A percentile compares a stretch with the other conserved stretches of the same genome.
Conservation (phyloP, 1,284 basidiomycete genomes). For the Apiotrichum gracile region DNA sequence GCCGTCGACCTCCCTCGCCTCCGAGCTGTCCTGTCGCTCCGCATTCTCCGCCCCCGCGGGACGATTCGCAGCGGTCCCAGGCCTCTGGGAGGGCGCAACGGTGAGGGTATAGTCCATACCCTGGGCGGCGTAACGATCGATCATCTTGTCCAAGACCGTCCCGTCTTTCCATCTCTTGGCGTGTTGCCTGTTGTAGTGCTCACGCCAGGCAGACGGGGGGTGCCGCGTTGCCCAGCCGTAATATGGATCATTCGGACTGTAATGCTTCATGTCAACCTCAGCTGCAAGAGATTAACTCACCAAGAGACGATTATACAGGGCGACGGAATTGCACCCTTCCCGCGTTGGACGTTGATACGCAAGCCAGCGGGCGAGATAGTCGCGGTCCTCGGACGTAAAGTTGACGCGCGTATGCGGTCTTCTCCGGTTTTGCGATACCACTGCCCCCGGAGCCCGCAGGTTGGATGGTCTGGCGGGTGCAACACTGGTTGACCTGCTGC, state of each 20-base stretch:
- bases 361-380: slow-evolving; percentile 18
- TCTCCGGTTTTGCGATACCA: neutral
- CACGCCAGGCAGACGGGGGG: slow-evolving; percentile 14
- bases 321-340: slow-evolving; percentile 5
- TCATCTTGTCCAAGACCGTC: slow-evolving; percentile 8
- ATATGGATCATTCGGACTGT: neutral
- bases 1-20: neutral
- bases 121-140: slow-evolving; percentile 6
- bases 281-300: slow-evolving; percentile 4
- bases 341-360: neutral
- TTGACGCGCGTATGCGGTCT: neutral
- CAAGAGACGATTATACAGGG: slow-evolving; percentile 6
- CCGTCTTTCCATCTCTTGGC: slow-evolving; percentile 8
- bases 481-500: neutral
- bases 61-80: too few species aligned
- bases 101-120: slow-evolving; percentile 1
- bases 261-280: neutral
- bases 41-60: neutral
- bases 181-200: slow-evolving; percentile 13
- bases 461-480: neutral
- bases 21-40: neutral
- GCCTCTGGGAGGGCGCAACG: neutral
- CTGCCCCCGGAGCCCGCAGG: too few species aligned
- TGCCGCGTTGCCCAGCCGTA: slow-evolving; percentile 6
- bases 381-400: slow-evolving; percentile 16